These are phyloP conservation scores for Yamadazyma kitorensis DNA, from an alignment of 805 yeast species.

Conservation along the genomic window DNA sequence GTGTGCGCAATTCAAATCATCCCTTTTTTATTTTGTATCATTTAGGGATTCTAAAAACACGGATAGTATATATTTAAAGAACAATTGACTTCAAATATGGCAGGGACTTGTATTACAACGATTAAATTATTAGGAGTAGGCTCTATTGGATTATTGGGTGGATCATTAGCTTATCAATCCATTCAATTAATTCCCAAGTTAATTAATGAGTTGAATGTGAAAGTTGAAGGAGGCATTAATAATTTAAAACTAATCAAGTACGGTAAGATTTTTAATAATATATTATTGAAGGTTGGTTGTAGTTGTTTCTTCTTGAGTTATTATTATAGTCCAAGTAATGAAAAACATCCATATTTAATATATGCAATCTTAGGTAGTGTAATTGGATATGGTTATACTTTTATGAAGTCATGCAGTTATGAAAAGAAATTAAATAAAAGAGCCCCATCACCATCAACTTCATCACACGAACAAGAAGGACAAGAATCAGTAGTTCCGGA, in stretches of 20 bases:
- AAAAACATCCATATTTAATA: constrained; percentile 70
- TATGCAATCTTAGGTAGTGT: constrained; percentile 62
- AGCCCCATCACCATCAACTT: constrained; percentile 3
- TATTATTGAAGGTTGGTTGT: constrained; percentile 49
- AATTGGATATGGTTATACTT: constrained; percentile 28
- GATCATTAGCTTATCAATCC: constrained; percentile 45
- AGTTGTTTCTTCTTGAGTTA: constrained; percentile 55
- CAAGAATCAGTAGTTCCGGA: not conserved
- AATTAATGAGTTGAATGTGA: constrained; percentile 18
- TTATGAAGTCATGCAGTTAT: constrained; percentile 14
- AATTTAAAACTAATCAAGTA: constrained; percentile 21
- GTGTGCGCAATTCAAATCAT: constrained; percentile 12
- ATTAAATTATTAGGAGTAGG: constrained; percentile 65
- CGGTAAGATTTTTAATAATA: constrained; percentile 21
- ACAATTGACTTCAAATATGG: constrained; percentile 5
- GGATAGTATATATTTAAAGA: not conserved
- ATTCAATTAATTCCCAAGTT: constrained; percentile 28
- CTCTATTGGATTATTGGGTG: constrained; percentile 64
- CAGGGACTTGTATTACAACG: constrained; percentile 37
- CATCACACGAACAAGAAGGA: not conserved
- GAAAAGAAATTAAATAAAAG: constrained; percentile 15
- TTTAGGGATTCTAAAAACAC: constrained; percentile 2
- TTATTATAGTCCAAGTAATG: constrained; percentile 49
- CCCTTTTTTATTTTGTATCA: constrained; percentile 8
- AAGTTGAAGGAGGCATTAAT: constrained; percentile 10